Conservation (phyloP, 2,329 filamentous ascomycete species). For the Chrysosporium keratinophilum region DNA sequence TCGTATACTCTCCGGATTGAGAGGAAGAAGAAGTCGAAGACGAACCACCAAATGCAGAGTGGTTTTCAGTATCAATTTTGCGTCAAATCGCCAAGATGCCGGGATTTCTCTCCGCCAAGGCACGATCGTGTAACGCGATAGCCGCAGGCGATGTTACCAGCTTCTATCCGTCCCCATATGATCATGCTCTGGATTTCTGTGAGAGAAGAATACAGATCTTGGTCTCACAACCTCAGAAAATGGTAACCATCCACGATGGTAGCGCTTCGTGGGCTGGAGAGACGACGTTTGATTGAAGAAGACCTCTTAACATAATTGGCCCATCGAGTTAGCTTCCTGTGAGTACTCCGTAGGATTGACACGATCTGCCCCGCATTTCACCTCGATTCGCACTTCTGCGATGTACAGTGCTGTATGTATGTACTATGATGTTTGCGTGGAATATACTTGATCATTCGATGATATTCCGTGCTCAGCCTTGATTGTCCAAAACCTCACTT, state of each 20-base stretch:
- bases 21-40: too few species aligned
- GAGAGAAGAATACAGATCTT: background rate
- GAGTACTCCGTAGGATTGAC: too few species aligned
- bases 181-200: background rate
- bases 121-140: constrained; percentile 7
- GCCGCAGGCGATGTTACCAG: constrained; percentile 11
- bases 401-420: too few species aligned
- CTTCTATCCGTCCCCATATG: constrained; percentile 2
- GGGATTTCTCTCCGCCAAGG: background rate
- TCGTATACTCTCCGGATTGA: too few species aligned
- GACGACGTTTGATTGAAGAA: too few species aligned
- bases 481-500: too few species aligned
- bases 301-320: background rate
- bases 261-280: background rate
- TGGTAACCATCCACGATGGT: background rate
- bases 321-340: background rate
- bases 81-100: background rate
- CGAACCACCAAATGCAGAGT: too few species aligned
- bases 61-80: background rate
- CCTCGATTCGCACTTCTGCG: too few species aligned
- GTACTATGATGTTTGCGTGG: too few species aligned
- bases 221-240: background rate
- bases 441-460: too few species aligned
- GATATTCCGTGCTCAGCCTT: too few species aligned
- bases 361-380: too few species aligned